These are phyloP conservation scores for Trypanosoma melophagium DNA, from an alignment of 208 protist species.

Conservation along the genomic window DNA sequence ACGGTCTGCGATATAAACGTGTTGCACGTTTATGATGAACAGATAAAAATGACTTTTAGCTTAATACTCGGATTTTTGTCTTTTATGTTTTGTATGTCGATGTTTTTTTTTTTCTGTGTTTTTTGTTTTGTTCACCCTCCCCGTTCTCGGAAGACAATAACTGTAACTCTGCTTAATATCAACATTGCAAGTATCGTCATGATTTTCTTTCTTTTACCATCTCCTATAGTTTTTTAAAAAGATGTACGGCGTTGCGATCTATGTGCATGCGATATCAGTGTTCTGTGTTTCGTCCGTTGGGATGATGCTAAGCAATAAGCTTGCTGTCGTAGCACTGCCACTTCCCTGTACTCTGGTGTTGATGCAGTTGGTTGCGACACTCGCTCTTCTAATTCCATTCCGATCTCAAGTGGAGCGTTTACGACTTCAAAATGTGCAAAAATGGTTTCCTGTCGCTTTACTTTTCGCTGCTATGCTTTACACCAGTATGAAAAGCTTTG, in stretches of 20 bases:
- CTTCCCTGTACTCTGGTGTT: constrained; percentile 37
- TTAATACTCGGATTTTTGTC: background rate
- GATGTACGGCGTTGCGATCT: background rate
- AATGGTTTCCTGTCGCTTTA: constrained; percentile 34
- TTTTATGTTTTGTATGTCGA: background rate
- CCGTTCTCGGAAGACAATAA: too few relatives aligned
- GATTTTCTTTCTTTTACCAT: constrained; percentile 16
- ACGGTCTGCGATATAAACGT: too few relatives aligned
- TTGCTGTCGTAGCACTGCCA: constrained; percentile 25
- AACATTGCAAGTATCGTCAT: too few relatives aligned
- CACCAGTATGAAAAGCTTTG: constrained; percentile 43
- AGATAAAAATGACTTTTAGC: background rate
- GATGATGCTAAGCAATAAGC: constrained; percentile 47
- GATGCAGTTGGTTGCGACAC: constrained; percentile 33
- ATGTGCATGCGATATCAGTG: constrained; percentile 11
- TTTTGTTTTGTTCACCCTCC: background rate
- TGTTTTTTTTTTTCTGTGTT: background rate
- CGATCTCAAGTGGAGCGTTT: constrained; percentile 19
- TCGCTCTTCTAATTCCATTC: constrained; percentile 25
- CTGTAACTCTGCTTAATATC: too few relatives aligned
- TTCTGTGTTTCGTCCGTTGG: constrained; percentile 28
- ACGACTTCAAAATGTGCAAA: background rate
- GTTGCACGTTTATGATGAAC: too few relatives aligned
- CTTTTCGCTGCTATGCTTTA: constrained; percentile 45
- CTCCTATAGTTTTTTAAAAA: constrained; percentile 7